These are phyloP conservation scores for Gaertneriomyces semiglobifer DNA, from an alignment of 192 early-diverging fungal species.

Conservation along the genomic window DNA sequence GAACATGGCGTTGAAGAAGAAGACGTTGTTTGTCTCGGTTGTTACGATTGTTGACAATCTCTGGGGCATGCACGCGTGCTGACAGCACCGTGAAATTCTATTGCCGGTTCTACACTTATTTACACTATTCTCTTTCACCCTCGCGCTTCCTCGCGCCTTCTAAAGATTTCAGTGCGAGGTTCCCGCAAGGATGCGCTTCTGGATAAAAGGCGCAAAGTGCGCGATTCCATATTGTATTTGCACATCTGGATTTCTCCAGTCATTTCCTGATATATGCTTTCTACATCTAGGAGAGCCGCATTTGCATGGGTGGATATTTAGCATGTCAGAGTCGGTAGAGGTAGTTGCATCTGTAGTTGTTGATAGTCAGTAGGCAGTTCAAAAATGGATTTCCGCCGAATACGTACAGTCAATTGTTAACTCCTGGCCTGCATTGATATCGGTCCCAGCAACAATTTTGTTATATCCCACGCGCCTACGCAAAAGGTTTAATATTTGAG, in stretches of 20 bases:
- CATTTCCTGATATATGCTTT: constrained; percentile 18
- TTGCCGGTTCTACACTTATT: too few species aligned
- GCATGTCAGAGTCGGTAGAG: neutral
- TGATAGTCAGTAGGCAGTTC: neutral
- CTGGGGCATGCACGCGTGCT: too few species aligned
- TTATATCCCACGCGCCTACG: neutral
- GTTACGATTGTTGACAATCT: too few species aligned
- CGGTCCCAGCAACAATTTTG: neutral
- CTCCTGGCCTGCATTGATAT: neutral
- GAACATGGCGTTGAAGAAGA: too few species aligned
- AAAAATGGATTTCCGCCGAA: neutral
- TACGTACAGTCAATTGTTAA: constrained; percentile 2
- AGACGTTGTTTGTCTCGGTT: too few species aligned
- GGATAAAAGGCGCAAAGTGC: constrained; percentile 4
- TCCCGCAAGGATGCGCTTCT: neutral
- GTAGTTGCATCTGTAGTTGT: constrained; percentile 4
- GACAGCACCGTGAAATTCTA: too few species aligned
- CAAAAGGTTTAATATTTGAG: neutral
- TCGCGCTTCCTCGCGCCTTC: too few species aligned
- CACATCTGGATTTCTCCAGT: constrained; percentile 1
- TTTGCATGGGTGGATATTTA: neutral
- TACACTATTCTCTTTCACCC: too few species aligned
- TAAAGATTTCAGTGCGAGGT: too few species aligned
- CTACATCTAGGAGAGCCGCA: constrained; percentile 1
- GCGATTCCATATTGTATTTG: neutral